Conservation (phyloP, 306 rosid genomes). For the Cajanus cajan region DNA sequence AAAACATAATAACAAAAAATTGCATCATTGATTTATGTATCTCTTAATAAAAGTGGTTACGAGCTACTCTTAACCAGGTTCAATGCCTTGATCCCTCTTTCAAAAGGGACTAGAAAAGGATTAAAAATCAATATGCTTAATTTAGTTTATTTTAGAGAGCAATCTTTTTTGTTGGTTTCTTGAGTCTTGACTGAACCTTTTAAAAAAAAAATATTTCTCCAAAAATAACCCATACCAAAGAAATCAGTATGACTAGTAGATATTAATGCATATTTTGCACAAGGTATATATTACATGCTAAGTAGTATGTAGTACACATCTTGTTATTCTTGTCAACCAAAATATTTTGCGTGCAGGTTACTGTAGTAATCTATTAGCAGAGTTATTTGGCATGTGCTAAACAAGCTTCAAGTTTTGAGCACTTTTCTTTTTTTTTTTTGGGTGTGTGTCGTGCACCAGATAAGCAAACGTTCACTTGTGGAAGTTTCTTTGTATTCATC, state of each 20-base stretch:
- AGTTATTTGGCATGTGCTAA: too few species aligned
- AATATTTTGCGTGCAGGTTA: too few species aligned
- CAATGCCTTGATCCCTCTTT: not conserved
- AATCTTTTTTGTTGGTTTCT: not conserved
- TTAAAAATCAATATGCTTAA: not conserved
- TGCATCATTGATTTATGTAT: not conserved
- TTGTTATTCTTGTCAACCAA: slow-evolving; percentile 14
- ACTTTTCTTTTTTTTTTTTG: too few species aligned
- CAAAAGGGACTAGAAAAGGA: not conserved
- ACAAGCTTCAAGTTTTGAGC: too few species aligned
- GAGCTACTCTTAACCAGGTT: slow-evolving; percentile 4
- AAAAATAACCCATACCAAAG: not conserved
- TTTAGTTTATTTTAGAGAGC: not conserved
- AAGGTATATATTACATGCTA: not conserved
- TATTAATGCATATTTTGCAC: not conserved
- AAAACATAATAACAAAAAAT: not conserved
- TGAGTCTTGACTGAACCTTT: not conserved
- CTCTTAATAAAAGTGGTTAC: not conserved
- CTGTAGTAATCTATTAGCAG: too few species aligned
- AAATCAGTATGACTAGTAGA: not conserved
- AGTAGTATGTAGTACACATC: not conserved
- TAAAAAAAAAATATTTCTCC: not conserved
- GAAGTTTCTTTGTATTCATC: not conserved
- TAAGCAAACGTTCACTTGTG: too few species aligned
- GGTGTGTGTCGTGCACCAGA: too few species aligned